Evolutionary conservation across 441 rosid genomes (phyloP), one percentile per base, ranked within the genome.

Genomic region (Pelargonium australe): DNA sequence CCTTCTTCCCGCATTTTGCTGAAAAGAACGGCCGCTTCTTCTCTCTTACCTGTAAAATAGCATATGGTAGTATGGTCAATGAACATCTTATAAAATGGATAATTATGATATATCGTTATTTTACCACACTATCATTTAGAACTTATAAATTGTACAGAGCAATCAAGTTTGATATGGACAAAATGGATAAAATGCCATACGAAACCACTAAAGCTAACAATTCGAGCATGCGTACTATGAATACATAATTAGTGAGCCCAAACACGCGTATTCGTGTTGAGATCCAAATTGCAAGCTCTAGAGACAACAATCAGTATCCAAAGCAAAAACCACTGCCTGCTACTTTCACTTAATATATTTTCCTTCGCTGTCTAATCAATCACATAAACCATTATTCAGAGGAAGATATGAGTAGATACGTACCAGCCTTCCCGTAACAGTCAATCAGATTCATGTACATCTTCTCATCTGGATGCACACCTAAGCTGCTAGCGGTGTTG

Each of bases 371-470:
- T 58, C 63, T 58, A 58, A 58, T 58, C 25, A 58, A 17, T 17
- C 62, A 55, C 25, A 55, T 5, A 55, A 55, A 17, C 10, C 17
- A 49, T 14, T 12, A n/a, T 25, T 37, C 7, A 7, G 47, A 44
- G 19, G 65, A 44, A 75, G 55, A 31, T 14, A 55, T 47, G 66
- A 40, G 13, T 17, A 64, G 66, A 72, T 63, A 4, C 23, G 37
- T 85, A 91, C 96, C 97, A 75, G 89, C 95, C 81, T 85, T 89
- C 60, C 93, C 93, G 72, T 85, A 86, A 74, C 77, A 85, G 79
- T 81, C 58, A 25, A 89, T 82, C 68, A 91, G 79, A 75, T 91
- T 91, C 84, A 80, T 84, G 84, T 87, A 91, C 51, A 89, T 84
- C 81, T 89, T 91, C 82, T 91, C 97, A 78, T 89, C 97, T 55